Conservation (phyloP, 305 asterid genomes). For the Ruellia speciosa region DNA sequence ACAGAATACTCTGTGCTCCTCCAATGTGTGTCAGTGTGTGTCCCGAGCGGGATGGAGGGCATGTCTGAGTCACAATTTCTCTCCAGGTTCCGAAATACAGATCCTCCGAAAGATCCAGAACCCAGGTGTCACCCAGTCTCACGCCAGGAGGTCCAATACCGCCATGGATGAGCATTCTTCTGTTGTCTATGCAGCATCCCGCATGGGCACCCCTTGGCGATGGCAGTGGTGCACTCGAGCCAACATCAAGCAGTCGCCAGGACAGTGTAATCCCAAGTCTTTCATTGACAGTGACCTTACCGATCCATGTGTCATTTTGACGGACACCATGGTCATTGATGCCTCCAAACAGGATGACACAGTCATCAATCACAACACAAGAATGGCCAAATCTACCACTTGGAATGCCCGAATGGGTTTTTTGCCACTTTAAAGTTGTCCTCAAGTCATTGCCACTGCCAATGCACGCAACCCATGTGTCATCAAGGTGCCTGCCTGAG, state of each 20-base stretch:
- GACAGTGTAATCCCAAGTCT: slow-evolving; percentile 41
- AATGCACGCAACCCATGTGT: slow-evolving; percentile 73
- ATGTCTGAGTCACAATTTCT: slow-evolving; percentile 37
- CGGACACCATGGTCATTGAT: slow-evolving; percentile 71
- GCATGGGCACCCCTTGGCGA: slow-evolving; percentile 94
- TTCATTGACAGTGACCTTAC: slow-evolving; percentile 36
- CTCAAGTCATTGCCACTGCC: slow-evolving; percentile 42
- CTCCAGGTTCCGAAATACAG: slow-evolving; percentile 56
- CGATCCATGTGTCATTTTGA: slow-evolving; percentile 73
- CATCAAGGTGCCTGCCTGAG: slow-evolving; percentile 84
- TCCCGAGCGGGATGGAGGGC: slow-evolving; percentile 83
- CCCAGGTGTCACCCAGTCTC: slow-evolving; percentile 72
- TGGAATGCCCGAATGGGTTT: slow-evolving; percentile 57
- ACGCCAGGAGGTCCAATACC: slow-evolving; percentile 68
- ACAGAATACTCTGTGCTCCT: slow-evolving; percentile 43
- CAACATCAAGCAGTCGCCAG: slow-evolving; percentile 65
- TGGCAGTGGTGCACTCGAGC: slow-evolving; percentile 47
- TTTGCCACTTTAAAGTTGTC: slow-evolving; percentile 58
- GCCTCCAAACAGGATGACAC: slow-evolving; percentile 78
- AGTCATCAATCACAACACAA: slow-evolving; percentile 49
- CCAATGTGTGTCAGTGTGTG: slow-evolving; percentile 73
- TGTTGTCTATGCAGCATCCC: slow-evolving; percentile 52
- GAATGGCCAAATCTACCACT: slow-evolving; percentile 91
- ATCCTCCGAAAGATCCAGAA: slow-evolving; percentile 59
- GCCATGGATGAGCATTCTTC: slow-evolving; percentile 67